phyloP scores from a whole-genome alignment of 78 protist genomes.

The Paratrimastix pyriformis region DNA sequence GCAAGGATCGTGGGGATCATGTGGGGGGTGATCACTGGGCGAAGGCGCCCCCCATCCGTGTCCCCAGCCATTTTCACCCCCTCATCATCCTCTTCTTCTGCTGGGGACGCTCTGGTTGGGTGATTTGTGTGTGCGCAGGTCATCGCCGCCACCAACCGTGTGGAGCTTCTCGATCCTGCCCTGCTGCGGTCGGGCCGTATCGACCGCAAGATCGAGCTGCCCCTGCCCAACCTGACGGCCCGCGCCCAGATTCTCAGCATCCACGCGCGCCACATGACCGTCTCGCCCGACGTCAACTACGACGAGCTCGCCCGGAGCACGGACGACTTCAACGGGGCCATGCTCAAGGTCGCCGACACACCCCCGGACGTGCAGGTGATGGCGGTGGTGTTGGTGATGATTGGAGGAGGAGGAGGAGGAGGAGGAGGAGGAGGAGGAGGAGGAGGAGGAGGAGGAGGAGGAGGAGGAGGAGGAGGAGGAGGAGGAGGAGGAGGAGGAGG shows the following conservation, averaged over 20 bases:
- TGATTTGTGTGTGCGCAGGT: too few species aligned
- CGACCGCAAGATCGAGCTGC: constrained; percentile 94
- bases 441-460: too few species aligned
- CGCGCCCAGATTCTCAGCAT: constrained; percentile 86
- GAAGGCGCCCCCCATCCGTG: constrained; percentile 4
- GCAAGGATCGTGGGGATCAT: too few species aligned
- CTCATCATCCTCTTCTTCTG: not conserved
- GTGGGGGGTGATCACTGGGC: too few species aligned
- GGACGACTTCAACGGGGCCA: constrained; percentile 98
- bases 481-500: too few species aligned
- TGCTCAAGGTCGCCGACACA: constrained; percentile 71
- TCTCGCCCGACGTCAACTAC: constrained; percentile 70
- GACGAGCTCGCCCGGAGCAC: constrained; percentile 94
- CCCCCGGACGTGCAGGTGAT: too few species aligned
- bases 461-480: too few species aligned
- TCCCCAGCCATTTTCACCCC: not conserved
- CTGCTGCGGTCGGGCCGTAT: constrained; percentile 90
- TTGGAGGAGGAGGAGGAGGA: too few species aligned
- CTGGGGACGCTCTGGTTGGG: too few species aligned
- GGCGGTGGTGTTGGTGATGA: too few species aligned
- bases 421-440: too few species aligned
- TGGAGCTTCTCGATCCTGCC: constrained; percentile 99
- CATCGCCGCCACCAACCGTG: constrained; percentile 98
- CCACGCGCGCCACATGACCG: constrained; percentile 90
- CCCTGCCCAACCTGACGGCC: constrained; percentile 93